Conservation (phyloP, 805 yeast species). For the Pichia nakasei region DNA sequence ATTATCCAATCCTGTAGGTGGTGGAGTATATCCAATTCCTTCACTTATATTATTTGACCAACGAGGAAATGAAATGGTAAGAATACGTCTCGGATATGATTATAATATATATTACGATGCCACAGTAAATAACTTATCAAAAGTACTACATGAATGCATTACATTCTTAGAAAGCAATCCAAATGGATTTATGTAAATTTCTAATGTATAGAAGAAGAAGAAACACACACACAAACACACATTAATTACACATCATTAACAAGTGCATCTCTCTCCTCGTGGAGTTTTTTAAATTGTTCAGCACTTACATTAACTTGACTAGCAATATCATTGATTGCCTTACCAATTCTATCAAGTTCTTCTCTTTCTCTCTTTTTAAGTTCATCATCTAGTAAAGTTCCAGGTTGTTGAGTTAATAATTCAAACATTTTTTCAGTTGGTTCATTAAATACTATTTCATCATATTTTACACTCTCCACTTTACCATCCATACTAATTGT, state of each 20-base stretch:
- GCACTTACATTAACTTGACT: slow-evolving; percentile 19
- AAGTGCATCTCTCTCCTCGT: slow-evolving; percentile 22
- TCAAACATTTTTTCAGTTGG: slow-evolving; percentile 89
- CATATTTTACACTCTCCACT: slow-evolving; percentile 62
- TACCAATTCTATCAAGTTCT: slow-evolving; percentile 49
- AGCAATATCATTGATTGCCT: slow-evolving; percentile 23
- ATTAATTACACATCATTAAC: background rate
- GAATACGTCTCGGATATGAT: slow-evolving; percentile 23
- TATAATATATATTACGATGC: slow-evolving; percentile 13
- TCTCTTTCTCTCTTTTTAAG: slow-evolving; percentile 50
- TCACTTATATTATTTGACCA: slow-evolving; percentile 21
- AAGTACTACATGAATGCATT: slow-evolving; percentile 11
- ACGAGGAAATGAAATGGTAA: slow-evolving; percentile 16
- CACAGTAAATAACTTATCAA: slow-evolving; percentile 12
- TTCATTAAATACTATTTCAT: slow-evolving; percentile 89
- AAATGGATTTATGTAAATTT: too few species aligned
- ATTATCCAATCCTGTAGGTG: slow-evolving; percentile 28
- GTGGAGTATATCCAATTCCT: slow-evolving; percentile 27
- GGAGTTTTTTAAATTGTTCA: slow-evolving; percentile 22
- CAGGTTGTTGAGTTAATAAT: slow-evolving; percentile 59
- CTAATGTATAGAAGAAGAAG: too few species aligned
- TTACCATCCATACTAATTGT: slow-evolving; percentile 21
- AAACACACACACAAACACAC: background rate
- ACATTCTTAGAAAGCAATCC: background rate
- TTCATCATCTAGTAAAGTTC: slow-evolving; percentile 35